phyloP scores from a whole-genome alignment of 306 rosid genomes.

The Prinsepia uniflora region DNA sequence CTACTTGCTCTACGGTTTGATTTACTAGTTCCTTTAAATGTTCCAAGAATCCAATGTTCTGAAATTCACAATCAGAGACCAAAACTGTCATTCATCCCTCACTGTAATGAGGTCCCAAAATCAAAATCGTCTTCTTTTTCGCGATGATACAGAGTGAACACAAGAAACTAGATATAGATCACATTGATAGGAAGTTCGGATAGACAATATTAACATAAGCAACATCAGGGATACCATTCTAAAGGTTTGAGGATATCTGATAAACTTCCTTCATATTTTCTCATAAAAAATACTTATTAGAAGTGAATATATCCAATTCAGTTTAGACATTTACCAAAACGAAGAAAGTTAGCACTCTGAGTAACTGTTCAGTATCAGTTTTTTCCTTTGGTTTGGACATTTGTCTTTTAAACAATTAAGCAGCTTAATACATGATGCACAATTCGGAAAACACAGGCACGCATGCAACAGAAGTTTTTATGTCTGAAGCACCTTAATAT shows the following conservation, averaged over 20 bases:
- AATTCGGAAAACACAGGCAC: background rate
- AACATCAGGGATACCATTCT: background rate
- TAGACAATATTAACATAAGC: background rate
- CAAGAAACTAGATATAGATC: background rate
- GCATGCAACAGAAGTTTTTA: too few species aligned
- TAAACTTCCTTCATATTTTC: background rate
- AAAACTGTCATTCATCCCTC: background rate
- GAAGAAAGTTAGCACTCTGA: background rate
- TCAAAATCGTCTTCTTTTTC: background rate
- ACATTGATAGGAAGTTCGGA: background rate
- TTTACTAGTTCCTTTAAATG: background rate
- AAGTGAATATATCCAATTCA: background rate
- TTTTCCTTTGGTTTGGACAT: background rate
- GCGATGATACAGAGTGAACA: background rate
- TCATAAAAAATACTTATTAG: background rate
- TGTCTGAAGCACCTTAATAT: background rate
- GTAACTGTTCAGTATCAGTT: background rate
- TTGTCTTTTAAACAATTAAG: background rate
- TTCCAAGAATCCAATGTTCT: background rate
- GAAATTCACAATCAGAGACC: background rate
- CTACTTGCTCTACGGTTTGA: background rate
- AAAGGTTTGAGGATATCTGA: background rate
- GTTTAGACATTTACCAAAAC: background rate
- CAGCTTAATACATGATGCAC: background rate
- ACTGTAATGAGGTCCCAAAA: background rate